Evolutionary conservation across 2,329 filamentous ascomycete species (phyloP), one percentile per base, ranked within the genome.

Genomic region (Trichophyton verrucosum): DNA sequence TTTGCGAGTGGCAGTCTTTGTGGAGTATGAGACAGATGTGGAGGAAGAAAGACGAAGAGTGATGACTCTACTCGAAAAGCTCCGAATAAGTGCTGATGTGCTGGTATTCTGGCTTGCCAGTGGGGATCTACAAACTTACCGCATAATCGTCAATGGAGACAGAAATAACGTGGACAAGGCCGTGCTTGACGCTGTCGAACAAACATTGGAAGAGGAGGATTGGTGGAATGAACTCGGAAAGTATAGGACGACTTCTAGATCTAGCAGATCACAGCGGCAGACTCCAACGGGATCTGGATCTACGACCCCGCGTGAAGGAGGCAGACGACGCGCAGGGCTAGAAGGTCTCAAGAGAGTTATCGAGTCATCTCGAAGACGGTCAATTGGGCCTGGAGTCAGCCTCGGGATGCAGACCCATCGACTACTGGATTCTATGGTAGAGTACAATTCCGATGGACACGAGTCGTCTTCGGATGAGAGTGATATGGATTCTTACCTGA

Each of bases 1-100:
- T 46, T 74, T 95, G 6, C 85, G 90, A 44, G 87, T 95, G 3
- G 83, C 87, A 60, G 89, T 95, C 0, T 95, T 95, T 71, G 90
- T 95, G 20, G 90, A 95, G 69, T 95, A 95, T 66, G 89, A 94
- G 70, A 84, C 80, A 27, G 90, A 95, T 66, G 86, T 95, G 0
- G 83, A 87, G 44, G 88, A 95, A 72, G 90, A 95, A 72, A 78
- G 83, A 40, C 82, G 81, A 1, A 79, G 89, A 61, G 86, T 95
- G 15, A 83, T 83, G 62, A 83, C 86, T 0, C 77, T 95, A 1
- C 78, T 95, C 0, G 87, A 89, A 22, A 95, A 92, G 70, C 73
- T 95, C 7, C 81, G 90, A 15, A 95, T 95, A 56, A 83, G 91
- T 63, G 90, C 89, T 2, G 80, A 89, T 64, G 82, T 95, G 0